phyloP scores from a whole-genome alignment of 2,329 filamentous ascomycete genomes.

The Monilinia polystroma region DNA sequence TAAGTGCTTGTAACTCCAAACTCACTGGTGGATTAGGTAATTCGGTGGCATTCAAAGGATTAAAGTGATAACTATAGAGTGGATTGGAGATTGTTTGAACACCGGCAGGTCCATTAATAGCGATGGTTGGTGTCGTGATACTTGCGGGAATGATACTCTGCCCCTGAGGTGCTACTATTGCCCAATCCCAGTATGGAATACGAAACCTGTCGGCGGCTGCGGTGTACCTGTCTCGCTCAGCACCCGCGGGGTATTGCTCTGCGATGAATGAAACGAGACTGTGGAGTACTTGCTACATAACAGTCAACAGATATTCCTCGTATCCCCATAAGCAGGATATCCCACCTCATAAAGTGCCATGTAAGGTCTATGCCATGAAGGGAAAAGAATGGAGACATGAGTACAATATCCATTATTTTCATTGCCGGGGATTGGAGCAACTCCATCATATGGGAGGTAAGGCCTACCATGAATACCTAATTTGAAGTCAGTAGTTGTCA shows the following conservation, averaged over 20 bases:
- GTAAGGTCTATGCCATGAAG: constrained; percentile 56
- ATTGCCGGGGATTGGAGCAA: constrained; percentile 26
- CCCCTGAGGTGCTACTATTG: constrained; percentile 47
- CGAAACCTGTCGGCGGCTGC: constrained; percentile 44
- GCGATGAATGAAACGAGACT: constrained; percentile 49
- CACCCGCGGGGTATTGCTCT: constrained; percentile 31
- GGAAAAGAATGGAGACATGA: constrained; percentile 38
- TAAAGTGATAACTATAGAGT: constrained; percentile 52
- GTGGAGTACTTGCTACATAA: constrained; percentile 53
- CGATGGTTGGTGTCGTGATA: constrained; percentile 47
- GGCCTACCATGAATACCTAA: constrained; percentile 38
- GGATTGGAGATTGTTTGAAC: constrained; percentile 50
- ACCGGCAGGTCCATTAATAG: constrained; percentile 54
- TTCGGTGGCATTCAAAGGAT: constrained; percentile 45
- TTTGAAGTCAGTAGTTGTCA: neutral
- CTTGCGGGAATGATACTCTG: constrained; percentile 50
- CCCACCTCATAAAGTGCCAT: constrained; percentile 55
- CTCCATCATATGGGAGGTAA: constrained; percentile 33
- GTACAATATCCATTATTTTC: constrained; percentile 35
- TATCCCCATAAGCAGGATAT: neutral
- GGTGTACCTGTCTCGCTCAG: constrained; percentile 45
- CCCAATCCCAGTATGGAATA: constrained; percentile 52
- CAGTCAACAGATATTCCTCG: constrained; percentile 7
- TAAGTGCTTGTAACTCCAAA: neutral
- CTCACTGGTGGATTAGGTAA: constrained; percentile 61